Percentiles rank a stretch among this genome's conserved stretches.
These are phyloP conservation scores for Collybiopsis luxurians DNA, from an alignment of 768 basidiomycete species.

Conservation along the genomic window DNA sequence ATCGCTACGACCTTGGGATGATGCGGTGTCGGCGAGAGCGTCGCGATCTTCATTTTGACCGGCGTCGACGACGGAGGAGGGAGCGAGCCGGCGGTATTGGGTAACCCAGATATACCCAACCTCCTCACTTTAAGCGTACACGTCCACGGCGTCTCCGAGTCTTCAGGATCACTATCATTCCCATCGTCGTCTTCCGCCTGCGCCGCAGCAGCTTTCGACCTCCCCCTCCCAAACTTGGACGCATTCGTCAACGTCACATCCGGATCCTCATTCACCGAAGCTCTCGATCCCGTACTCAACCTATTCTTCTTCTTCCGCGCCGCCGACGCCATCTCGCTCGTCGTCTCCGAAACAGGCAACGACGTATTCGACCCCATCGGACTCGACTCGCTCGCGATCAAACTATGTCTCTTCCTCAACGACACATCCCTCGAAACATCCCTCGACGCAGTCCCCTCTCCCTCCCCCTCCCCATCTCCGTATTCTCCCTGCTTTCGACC, in stretches of 20 bases:
- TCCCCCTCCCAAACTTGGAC: neutral
- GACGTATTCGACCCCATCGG: neutral
- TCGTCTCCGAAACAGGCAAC: neutral
- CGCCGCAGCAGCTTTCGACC: neutral
- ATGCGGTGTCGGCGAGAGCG: constrained; percentile 88
- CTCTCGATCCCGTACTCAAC: neutral
- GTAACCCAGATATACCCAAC: constrained; percentile 15
- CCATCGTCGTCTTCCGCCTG: constrained; percentile 46
- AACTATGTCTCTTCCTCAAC: neutral
- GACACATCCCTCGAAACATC: neutral
- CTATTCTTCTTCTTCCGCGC: neutral
- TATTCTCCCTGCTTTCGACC: constrained; percentile 13
- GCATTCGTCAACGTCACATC: neutral
- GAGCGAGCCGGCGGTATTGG: neutral
- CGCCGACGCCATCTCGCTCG: neutral
- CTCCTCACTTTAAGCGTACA: constrained; percentile 75
- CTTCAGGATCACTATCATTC: constrained; percentile 91
- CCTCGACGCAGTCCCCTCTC: constrained; percentile 15
- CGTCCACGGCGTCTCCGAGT: constrained; percentile 95
- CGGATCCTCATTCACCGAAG: neutral
- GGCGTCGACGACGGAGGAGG: constrained; percentile 15
- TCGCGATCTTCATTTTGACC: constrained; percentile 68
- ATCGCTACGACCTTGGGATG: constrained; percentile 94
- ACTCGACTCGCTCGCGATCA: neutral
- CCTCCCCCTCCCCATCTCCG: constrained; percentile 23